These are phyloP conservation scores for Hansfordia pulvinata DNA, from an alignment of 2,329 filamentous ascomycete species.

Conservation along the genomic window DNA sequence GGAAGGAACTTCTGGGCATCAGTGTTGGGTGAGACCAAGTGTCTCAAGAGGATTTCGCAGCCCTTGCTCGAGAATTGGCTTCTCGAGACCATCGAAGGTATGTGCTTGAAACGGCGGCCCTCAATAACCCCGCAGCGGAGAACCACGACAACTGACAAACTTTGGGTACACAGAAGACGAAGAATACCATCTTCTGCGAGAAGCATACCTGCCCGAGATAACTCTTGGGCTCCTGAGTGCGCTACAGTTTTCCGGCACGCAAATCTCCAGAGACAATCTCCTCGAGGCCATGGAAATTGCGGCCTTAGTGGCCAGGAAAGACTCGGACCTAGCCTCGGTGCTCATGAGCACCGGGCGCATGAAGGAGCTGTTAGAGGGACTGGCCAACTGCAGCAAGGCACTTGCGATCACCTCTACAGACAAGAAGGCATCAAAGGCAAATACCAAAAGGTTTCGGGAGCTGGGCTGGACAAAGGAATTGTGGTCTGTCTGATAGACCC, in stretches of 20 bases:
- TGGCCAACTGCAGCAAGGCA: conserved; percentile 67
- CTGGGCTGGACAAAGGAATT: conserved; percentile 50
- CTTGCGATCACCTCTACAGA: conserved; percentile 43
- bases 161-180: conserved; percentile 29
- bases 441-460: conserved; percentile 46
- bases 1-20: conserved; percentile 35
- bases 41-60: conserved; percentile 40
- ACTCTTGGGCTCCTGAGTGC: conserved; percentile 73
- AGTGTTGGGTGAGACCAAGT: conserved; percentile 39
- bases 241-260: conserved; percentile 65
- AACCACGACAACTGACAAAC: background rate
- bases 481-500: conserved; percentile 48
- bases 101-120: conserved; percentile 10
- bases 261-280: conserved; percentile 61
- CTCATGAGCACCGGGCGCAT: conserved; percentile 55
- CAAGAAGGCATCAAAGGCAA: conserved; percentile 33
- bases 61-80: conserved; percentile 56
- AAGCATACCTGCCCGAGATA: conserved; percentile 73
- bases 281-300: conserved; percentile 82
- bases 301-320: conserved; percentile 57
- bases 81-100: conserved; percentile 38
- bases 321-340: conserved; percentile 49
- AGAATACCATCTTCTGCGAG: conserved; percentile 53
- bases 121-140: conserved; percentile 1
- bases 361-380: conserved; percentile 60